Base-by-base conservation (phyloP, 805 yeast species). In the Candida fluviatilis region DNA sequence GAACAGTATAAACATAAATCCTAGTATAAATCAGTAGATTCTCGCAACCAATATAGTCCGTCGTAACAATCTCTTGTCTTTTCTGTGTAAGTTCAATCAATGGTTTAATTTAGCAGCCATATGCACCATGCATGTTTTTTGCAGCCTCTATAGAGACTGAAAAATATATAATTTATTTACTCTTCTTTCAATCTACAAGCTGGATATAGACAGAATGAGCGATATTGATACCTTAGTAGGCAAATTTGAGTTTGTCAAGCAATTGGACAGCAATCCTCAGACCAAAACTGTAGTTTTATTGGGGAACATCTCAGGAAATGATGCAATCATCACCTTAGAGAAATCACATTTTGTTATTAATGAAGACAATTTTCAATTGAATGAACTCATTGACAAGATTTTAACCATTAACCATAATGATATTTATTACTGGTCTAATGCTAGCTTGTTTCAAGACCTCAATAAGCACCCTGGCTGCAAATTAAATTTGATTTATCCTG, bases 401-500 rank as follows among this genome's bases (percentile, higher is more conserved):
- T 40, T 56, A 18, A 49, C 65, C 18, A 69, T 81, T 14, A 81
- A 85, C n/a, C 57, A 64, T 12, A 93, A 91, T 57, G 97, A 88
- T 50, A 80, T 90, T 1, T 91, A 91, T 54, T 73, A 73, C 44
- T 91, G 98, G 97, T 86, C 87, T 11, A 57, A 75, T 33, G 76
- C 76, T 1, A 57, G 73, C 1, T 46, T 83, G 30, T 48, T 49
- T 3, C 82, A 77, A 45, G 65, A 71, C 34, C 42, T 78, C n/a
- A 65, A 62, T 0, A 46, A 49, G 0, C 49, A 49, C 4, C 86
- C 95, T 1, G 72, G 79, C 1, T 81, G 82, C 12, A 89, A 90
- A 52, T 50, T 87, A 39, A 88, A 83, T 48, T 49, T 91, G 39
- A 80, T 91, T 18, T 88, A 77, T 57, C 99, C 99, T 1, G 98